These are phyloP conservation scores for Spathaspora passalidarum DNA, from an alignment of 805 yeast species.

Conservation along the genomic window DNA sequence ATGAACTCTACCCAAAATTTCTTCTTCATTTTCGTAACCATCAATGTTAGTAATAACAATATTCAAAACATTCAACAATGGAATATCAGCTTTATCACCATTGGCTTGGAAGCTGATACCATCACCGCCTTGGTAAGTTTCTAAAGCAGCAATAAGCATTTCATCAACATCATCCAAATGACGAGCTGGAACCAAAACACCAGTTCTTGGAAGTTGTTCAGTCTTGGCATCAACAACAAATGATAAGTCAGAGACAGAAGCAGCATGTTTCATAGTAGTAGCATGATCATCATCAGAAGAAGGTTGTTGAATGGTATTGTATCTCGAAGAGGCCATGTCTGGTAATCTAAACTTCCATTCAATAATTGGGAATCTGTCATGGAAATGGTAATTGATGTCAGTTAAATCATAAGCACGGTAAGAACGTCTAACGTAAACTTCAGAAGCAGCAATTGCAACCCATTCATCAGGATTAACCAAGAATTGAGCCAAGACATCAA, in stretches of 20 bases:
- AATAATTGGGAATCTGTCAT: conserved; percentile 62
- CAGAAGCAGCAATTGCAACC: conserved; percentile 94
- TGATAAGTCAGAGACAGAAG: conserved; percentile 89
- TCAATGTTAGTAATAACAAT: conserved; percentile 72
- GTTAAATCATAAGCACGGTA: conserved; percentile 93
- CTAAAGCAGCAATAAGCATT: conserved; percentile 70
- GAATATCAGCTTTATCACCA: conserved; percentile 18
- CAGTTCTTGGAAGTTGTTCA: conserved; percentile 73
- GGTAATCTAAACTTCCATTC: conserved; percentile 91
- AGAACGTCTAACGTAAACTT: conserved; percentile 94
- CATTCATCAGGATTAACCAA: conserved; percentile 78
- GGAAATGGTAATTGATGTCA: conserved; percentile 60
- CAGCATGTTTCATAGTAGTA: conserved; percentile 68
- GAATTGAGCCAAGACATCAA: conserved; percentile 93
- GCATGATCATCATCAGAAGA: conserved; percentile 30
- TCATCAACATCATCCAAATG: conserved; percentile 92
- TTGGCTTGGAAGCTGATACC: conserved; percentile 32
- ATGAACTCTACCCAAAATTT: conserved; percentile 58
- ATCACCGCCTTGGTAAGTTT: conserved; percentile 54
- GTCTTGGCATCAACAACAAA: conserved; percentile 71
- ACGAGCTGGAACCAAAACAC: conserved; percentile 74
- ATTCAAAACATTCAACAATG: conserved; percentile 75
- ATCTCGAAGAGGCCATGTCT: conserved; percentile 59
- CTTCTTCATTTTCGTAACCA: conserved; percentile 70
- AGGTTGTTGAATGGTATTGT: conserved; percentile 61